Conservation (phyloP, 2,329 filamentous ascomycete genomes). For the Neofusicoccum laricinum region DNA sequence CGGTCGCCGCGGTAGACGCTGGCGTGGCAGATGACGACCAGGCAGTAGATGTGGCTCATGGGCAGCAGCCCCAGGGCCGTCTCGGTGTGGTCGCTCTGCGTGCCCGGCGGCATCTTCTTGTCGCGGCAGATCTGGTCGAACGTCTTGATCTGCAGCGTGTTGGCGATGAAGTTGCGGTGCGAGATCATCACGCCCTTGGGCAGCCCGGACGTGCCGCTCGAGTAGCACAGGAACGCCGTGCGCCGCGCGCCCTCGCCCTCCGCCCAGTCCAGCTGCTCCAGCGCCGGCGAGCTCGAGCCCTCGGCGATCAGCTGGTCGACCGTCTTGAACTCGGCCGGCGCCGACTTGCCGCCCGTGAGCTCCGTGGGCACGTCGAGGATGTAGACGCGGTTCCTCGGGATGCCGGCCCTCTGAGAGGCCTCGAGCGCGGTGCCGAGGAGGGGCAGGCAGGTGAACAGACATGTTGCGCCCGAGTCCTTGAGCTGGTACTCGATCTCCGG, state of each 20-base stretch:
- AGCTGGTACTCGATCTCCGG: slow-evolving; percentile 71
- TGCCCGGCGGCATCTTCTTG: slow-evolving; percentile 39
- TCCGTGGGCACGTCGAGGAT: slow-evolving; percentile 65
- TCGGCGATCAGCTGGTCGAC: slow-evolving; percentile 64
- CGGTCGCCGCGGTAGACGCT: slow-evolving; percentile 70
- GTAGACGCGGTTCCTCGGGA: slow-evolving; percentile 65
- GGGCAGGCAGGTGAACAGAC: slow-evolving; percentile 68
- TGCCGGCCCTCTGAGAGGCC: slow-evolving; percentile 61
- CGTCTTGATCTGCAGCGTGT: slow-evolving; percentile 61
- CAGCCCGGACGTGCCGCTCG: slow-evolving; percentile 74
- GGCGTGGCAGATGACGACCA: slow-evolving; percentile 67
- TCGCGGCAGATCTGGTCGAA: slow-evolving; percentile 49
- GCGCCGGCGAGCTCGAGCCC: slow-evolving; percentile 53
- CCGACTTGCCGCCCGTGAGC: slow-evolving; percentile 47
- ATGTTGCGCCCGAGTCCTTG: slow-evolving; percentile 64
- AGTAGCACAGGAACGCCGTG: slow-evolving; percentile 76
- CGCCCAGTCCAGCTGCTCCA: slow-evolving; percentile 59
- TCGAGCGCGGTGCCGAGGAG: slow-evolving; percentile 63
- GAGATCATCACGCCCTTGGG: slow-evolving; percentile 87
- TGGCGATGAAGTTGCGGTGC: slow-evolving; percentile 75
- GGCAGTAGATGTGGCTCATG: slow-evolving; percentile 77
- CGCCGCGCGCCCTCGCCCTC: slow-evolving; percentile 65
- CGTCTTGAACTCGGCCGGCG: slow-evolving; percentile 56
- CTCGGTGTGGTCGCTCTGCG: slow-evolving; percentile 47
- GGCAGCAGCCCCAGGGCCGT: slow-evolving; percentile 68